Conservation (phyloP, 1,284 basidiomycete species). For the Tilletia setariae region DNA sequence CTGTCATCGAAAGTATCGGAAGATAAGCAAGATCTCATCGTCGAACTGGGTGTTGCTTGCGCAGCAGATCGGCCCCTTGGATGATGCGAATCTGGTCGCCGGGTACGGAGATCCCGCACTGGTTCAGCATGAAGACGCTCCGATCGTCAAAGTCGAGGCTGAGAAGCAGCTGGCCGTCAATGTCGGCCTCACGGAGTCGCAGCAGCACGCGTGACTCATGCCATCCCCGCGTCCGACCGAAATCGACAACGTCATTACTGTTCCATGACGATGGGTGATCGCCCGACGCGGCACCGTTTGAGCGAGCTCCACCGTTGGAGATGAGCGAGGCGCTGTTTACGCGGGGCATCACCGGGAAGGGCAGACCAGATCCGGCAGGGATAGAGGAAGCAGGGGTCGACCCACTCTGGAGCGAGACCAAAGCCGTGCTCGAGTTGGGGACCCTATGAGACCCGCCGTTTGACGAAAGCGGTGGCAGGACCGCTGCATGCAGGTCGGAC, state of each 20-base stretch:
- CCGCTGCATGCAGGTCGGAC: not conserved
- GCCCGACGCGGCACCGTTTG: not conserved
- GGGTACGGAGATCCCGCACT: constrained; percentile 4
- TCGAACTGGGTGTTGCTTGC: not conserved
- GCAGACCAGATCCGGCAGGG: no score
- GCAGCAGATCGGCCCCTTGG: not conserved
- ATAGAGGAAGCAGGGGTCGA: no score
- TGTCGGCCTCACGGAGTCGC: not conserved
- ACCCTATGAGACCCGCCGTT: not conserved
- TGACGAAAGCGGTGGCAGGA: not conserved
- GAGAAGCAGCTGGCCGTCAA: constrained; percentile 4
- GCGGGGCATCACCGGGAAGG: not conserved
- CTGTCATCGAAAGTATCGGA: no score
- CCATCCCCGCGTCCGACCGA: constrained; percentile 5
- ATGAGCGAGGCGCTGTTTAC: not conserved
- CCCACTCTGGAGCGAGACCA: not conserved
- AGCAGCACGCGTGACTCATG: not conserved
- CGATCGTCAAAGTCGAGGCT: constrained; percentile 3
- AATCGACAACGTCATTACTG: not conserved
- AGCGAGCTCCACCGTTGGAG: not conserved
- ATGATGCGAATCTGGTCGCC: constrained; percentile 13
- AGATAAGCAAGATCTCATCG: no score
- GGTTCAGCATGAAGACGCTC: constrained; percentile 8
- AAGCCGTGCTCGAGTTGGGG: not conserved
- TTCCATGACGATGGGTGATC: constrained; percentile 6